A percentile compares a stretch with the other conserved stretches of the same genome.
Conservation (phyloP, 768 basidiomycete species). For the Tricholoma furcatifolium region DNA sequence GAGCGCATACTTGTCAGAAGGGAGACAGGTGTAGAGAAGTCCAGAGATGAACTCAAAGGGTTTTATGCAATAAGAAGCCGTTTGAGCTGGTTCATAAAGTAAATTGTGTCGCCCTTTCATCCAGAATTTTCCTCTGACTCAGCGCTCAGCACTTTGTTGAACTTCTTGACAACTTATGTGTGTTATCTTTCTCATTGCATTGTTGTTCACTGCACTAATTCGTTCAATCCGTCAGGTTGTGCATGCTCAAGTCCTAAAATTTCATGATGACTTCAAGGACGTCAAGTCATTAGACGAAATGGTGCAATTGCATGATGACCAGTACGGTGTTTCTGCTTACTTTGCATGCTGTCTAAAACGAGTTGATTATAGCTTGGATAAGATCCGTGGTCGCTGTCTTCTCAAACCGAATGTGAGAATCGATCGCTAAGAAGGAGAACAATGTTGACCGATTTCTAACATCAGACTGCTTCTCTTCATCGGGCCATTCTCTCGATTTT, state of each 20-base stretch:
- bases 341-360: background rate
- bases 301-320: conserved; percentile 63
- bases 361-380: conserved; percentile 37
- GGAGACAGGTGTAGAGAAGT: conserved; percentile 30
- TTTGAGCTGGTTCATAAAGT: conserved; percentile 87
- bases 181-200: conserved; percentile 16
- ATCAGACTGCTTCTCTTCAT: conserved; percentile 62
- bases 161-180: conserved; percentile 75
- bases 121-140: background rate
- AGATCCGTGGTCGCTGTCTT: conserved; percentile 60
- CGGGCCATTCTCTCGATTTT: conserved; percentile 67
- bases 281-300: conserved; percentile 75
- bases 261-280: conserved; percentile 52
- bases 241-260: conserved; percentile 57
- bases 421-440: background rate
- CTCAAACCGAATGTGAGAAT: conserved; percentile 54
- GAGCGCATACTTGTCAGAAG: conserved; percentile 69
- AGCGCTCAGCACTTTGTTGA: conserved; percentile 31
- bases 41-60: conserved; percentile 54
- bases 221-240: conserved; percentile 50
- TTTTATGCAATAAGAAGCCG: conserved; percentile 78
- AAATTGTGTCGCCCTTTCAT: conserved; percentile 26
- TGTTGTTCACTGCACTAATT: background rate
- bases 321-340: conserved; percentile 46
- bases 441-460: background rate